phyloP scores from a whole-genome alignment of 2,329 filamentous ascomycete species.

The Teratosphaeriaceae sp. region DNA sequence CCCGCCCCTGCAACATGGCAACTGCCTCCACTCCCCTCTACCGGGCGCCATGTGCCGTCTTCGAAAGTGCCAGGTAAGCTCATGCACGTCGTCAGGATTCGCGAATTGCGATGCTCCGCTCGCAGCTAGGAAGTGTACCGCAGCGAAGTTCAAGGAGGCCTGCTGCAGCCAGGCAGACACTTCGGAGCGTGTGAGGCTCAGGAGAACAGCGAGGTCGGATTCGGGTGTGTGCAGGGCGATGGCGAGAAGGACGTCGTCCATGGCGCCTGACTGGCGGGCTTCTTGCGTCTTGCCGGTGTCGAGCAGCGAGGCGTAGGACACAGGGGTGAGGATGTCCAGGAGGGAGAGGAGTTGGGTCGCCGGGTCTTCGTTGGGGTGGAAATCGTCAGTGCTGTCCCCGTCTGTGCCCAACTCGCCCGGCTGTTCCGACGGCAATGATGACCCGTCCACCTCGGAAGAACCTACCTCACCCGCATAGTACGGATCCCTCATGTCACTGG shows the following conservation, averaged over 20 bases:
- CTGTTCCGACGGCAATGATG: too few species aligned
- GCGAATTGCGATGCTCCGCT: not conserved
- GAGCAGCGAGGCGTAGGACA: not conserved
- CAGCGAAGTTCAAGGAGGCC: not conserved
- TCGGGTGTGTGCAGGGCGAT: not conserved
- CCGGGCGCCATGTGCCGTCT: not conserved
- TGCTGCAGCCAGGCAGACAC: not conserved
- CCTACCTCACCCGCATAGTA: too few species aligned
- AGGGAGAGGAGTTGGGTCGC: not conserved
- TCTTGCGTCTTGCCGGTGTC: not conserved
- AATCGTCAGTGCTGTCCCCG: not conserved
- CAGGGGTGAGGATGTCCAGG: not conserved
- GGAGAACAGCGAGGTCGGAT: not conserved
- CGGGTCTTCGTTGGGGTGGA: not conserved
- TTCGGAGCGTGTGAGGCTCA: not conserved
- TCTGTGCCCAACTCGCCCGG: not conserved
- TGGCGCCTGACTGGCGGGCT: not conserved
- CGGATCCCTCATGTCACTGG: too few species aligned
- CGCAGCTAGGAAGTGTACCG: not conserved
- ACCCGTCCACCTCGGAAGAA: too few species aligned
- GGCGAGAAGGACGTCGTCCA: conserved; percentile 2
- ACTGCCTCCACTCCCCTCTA: not conserved
- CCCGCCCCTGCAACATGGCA: not conserved
- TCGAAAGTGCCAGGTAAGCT: not conserved
- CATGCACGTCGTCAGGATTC: not conserved